Base-by-base conservation (phyloP, 2,329 filamentous ascomycete genomes). In the Colletotrichum sp. region DNA sequence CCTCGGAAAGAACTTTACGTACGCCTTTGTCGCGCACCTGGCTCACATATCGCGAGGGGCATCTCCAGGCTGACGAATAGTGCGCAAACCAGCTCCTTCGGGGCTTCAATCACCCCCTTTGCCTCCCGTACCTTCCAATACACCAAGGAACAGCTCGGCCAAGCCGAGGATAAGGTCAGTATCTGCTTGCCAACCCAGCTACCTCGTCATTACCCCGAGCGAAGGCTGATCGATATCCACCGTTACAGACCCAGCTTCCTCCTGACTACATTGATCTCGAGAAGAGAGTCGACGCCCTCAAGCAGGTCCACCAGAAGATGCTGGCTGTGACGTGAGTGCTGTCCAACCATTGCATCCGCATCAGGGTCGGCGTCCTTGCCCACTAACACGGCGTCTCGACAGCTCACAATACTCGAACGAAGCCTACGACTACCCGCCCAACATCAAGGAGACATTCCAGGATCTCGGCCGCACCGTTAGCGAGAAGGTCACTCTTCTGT, bases 231-330 rank as follows among this genome's bases (percentile, higher is more conserved):
- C 65, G 62, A 36, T 25, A 9, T 30, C 9, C n/a, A n/a, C 34
- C 18, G 12, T 52, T 71, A 77, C 81, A 98, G 95, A 99, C 97
- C 78, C 94, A 98, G 88, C 95, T 99, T 58, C 97, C 97, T 61
- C 94, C 96, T 80, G 97, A 98, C 87, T 99, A 99, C 87, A 95
- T 98, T 84, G 96, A 98, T 86, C 94, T 99, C 77, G 97, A 99
- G 92, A 98, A 98, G 91, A 94, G 96, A 79, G 96, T 98, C 82
- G 97, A 99, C 92, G 97, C 97, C 75, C 89, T 99, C 84, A 98
- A 98, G 90, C 93, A 94, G 83, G 97, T 98, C 76, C 97, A 99
- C 87, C 95, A 98, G 88, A 98, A 98, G 89, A 95, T 99, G 90
- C 93, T 99, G 78, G 93, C 95, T 80, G 97, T 98, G 84, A 99